Percentiles rank a stretch among this genome's conserved stretches.
phyloP scores from a whole-genome alignment of 139 green algal species.

The Volvox reticuliferus region DNA sequence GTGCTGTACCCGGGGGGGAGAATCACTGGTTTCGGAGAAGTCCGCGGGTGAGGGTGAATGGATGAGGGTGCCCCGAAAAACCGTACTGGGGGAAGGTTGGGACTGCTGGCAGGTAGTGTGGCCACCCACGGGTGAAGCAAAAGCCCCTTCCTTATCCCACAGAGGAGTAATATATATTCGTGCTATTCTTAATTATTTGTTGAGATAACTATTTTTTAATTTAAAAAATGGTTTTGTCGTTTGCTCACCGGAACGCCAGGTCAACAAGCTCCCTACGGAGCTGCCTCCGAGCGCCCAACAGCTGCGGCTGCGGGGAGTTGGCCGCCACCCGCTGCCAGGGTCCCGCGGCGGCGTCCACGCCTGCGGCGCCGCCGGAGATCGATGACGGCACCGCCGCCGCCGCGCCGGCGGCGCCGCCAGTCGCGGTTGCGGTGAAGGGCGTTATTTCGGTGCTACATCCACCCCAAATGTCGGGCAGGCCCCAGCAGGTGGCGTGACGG shows the following conservation, averaged over 20 bases:
- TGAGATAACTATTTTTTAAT: too few relatives aligned
- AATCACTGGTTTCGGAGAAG: too few relatives aligned
- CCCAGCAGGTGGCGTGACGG: slow-evolving; percentile 52
- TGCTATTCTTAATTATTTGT: too few relatives aligned
- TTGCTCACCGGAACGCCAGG: slow-evolving; percentile 52
- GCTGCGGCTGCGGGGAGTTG: slow-evolving; percentile 43
- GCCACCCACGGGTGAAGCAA: too few relatives aligned
- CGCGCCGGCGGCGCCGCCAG: neutral
- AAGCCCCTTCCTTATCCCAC: too few relatives aligned
- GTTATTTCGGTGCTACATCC: neutral
- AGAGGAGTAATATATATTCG: too few relatives aligned
- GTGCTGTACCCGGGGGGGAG: too few relatives aligned
- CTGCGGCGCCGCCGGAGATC: neutral
- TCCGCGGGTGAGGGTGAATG: too few relatives aligned
- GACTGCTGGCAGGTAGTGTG: too few relatives aligned
- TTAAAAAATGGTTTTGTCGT: too few relatives aligned
- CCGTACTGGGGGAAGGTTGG: too few relatives aligned
- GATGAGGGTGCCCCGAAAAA: too few relatives aligned
- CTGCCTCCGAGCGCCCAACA: slow-evolving; percentile 46
- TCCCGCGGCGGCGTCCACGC: neutral
- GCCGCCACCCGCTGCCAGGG: neutral
- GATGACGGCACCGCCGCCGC: neutral
- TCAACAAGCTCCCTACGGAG: slow-evolving; percentile 59
- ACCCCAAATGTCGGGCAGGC: slow-evolving; percentile 53
- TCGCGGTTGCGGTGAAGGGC: neutral